Evolutionary conservation across 768 basidiomycete genomes (phyloP), one percentile per base, ranked within the genome.

Genomic region (Rhodotorula diobovata): DNA sequence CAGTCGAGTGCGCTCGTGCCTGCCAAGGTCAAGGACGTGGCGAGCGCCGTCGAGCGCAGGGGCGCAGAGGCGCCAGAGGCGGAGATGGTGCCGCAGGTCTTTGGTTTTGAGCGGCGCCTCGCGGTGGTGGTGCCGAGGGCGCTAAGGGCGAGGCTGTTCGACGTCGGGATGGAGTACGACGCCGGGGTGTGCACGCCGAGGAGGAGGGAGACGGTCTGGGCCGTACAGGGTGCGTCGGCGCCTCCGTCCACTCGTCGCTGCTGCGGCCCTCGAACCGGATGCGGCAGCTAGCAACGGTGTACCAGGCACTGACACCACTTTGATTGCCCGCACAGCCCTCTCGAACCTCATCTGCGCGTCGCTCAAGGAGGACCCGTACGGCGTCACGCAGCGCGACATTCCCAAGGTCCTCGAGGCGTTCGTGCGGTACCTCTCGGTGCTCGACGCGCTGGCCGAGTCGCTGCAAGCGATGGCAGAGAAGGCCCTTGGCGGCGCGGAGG

Each of bases 311-410:
- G 7, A 5, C 16, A 16, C 12, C n/a, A n/a, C n/a, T n/a, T n/a
- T 46, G 32, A 15, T 23, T 7, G 14, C 11, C 14, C 41, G 14
- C 45, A 2, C 35, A 91, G 90, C 86, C 11, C 82, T 93, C 8
- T 85, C 88, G 2, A 84, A 85, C 60, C 82, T 93, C 15, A 83
- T 85, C 14, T 88, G 87, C 68, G 86, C 87, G 0, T 93, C 91
- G 9, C 81, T 93, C 23, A 82, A 83, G 1, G 92, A 93, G 79
- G 91, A 94, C 81, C 84, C 84, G 30, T 92, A 88, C 77, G 91
- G 91, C 32, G 85, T 88, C 45, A 90, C 92, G 21, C 92, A 93
- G 78, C 84, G 89, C 20, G 92, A 93, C 77, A 90, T 91, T 30
- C 89, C 91, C 0, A 87, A 86, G 69, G 86, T 91, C 39, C 79